Percentiles rank a stretch among this genome's conserved stretches.
Conservation (phyloP, 2,329 filamentous ascomycete species). For the Myrmaecium sp. region DNA sequence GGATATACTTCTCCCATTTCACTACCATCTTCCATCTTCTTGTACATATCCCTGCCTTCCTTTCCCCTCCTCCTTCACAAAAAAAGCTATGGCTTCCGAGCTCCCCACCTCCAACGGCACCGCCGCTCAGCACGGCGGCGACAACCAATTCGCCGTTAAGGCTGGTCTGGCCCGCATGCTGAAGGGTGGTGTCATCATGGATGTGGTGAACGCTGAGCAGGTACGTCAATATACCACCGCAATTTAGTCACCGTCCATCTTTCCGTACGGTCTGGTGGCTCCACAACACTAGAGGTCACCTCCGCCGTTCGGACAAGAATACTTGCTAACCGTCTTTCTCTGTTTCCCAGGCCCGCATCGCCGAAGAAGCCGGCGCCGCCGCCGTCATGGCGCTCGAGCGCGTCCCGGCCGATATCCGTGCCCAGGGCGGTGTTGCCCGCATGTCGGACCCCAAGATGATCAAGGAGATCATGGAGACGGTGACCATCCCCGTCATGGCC, state of each 20-base stretch:
- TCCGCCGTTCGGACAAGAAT: constrained; percentile 2
- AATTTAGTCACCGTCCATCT: neutral
- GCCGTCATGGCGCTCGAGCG: constrained; percentile 98
- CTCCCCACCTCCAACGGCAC: constrained; percentile 30
- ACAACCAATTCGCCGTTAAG: constrained; percentile 68
- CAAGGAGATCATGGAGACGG: constrained; percentile 82
- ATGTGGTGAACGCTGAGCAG: constrained; percentile 83
- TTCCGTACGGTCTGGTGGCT: neutral
- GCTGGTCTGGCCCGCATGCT: constrained; percentile 92
- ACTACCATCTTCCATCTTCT: neutral
- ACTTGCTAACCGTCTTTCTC: neutral
- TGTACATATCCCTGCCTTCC: neutral
- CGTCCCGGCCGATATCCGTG: constrained; percentile 89
- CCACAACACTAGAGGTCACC: neutral
- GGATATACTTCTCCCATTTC: too few relatives aligned
- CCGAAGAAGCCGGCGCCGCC: constrained; percentile 86
- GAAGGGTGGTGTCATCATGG: constrained; percentile 99
- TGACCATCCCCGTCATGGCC: constrained; percentile 98
- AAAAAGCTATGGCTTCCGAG: constrained; percentile 27
- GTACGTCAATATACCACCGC: constrained; percentile 19
- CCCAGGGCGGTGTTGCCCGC: constrained; percentile 79
- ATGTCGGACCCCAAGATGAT: constrained; percentile 96
- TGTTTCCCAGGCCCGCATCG: constrained; percentile 59
- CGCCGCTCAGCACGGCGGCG: constrained; percentile 25
- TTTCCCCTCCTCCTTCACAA: neutral